Base-by-base conservation (phyloP, 129 eudicot genomes). In the Escallonia rubra region DNA sequence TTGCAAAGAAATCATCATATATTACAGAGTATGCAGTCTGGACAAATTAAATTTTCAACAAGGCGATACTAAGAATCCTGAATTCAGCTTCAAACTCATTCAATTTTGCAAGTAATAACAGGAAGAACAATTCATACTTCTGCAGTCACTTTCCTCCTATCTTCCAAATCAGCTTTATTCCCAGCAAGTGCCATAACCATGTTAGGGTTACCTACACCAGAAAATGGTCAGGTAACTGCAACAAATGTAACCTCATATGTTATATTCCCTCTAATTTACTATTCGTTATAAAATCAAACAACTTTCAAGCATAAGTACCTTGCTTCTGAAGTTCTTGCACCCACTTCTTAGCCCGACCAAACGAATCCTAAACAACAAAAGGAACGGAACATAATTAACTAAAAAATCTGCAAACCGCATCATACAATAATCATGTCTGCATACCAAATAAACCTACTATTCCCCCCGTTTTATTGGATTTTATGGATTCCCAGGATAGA, bases 141-240 rank as follows among this genome's bases (percentile, higher is more conserved):
- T 72, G 92, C 78, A 57, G 95, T 79, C 69, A 93, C 95, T 66
- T 72, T 84, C 81, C 98, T 89, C 83, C 80, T 93, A 50, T 93
- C 98, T 79, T 89, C 96, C 67, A 93, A 78, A 69, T 93, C 98
- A 72, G 87, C 84, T 86, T 93, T 93, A 60, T 89, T 93, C 48
- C 96, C 98, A 57, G 98, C 96, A 78, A 93, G 96, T 55, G 98
- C 96, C 98, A 89, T 86, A 15, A 93, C 96, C 96, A 93, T 86
- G 82, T 84, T 93, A 4, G 98, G 88, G 74, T 93, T 93, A 61
- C 98, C 98, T 93, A 76, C 44, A 72, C 43, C 38, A 68, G 23
- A 60, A 71, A 45, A 38, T 38, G 46, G 46, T 67, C 23, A 59
- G 3, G 10, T 2, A 60, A 3, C 7, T 41, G 64, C 13, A 54